Percentiles rank a stretch among this genome's conserved stretches.
Evolutionary conservation across 345 rosid genomes (phyloP).

Genomic region (Punica granatum): DNA sequence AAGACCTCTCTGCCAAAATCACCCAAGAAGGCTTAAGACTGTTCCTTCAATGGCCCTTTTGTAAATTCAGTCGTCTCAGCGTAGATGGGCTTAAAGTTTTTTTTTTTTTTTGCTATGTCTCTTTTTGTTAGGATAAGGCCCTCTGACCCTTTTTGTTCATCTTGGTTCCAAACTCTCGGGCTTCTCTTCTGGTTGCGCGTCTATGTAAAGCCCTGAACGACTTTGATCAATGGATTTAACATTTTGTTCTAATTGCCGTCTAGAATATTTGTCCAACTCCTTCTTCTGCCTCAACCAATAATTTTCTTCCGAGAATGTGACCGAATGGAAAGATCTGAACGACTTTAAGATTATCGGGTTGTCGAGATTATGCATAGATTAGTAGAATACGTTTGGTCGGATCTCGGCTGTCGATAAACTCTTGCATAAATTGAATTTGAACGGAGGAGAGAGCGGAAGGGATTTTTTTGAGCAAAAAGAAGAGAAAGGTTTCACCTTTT

Average conservation of each 20-base stretch:
- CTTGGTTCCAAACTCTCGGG: neutral
- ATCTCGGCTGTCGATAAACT: too few species aligned
- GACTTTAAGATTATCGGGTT: too few species aligned
- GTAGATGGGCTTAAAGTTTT: neutral
- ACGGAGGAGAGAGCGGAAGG: too few species aligned
- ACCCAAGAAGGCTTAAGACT: constrained; percentile 30
- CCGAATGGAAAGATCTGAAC: too few species aligned
- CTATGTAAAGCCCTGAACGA: neutral
- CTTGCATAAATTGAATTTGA: too few species aligned
- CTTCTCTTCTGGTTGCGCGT: neutral
- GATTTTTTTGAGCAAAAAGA: too few species aligned
- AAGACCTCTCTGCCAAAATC: constrained; percentile 33
- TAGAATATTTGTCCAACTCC: too few species aligned
- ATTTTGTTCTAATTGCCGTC: neutral
- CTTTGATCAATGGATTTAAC: neutral
- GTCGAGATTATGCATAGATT: too few species aligned
- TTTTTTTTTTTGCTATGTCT: neutral
- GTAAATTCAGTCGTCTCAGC: neutral
- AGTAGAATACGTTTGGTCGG: too few species aligned
- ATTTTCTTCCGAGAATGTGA: too few species aligned
- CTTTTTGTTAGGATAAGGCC: neutral
- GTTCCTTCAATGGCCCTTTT: neutral
- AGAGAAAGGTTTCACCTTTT: neutral
- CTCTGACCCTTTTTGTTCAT: neutral
- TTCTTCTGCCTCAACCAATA: too few species aligned